These are phyloP conservation scores for Bolboschoenus planiculmis DNA, from an alignment of 176 grass and related monocot genomes.

Conservation along the genomic window DNA sequence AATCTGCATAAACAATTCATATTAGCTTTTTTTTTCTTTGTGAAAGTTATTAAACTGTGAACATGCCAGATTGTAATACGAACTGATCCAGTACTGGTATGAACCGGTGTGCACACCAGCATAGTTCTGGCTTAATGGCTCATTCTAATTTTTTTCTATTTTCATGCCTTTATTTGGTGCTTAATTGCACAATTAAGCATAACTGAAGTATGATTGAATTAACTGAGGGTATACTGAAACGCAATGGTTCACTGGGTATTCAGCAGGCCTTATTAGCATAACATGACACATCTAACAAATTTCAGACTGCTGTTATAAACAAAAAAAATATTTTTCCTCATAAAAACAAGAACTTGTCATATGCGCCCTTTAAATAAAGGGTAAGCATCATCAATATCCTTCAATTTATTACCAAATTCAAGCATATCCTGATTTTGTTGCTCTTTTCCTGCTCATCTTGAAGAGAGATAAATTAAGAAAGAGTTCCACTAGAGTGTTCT, in stretches of 20 bases:
- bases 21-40: neutral
- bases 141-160: neutral
- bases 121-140: neutral
- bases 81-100: neutral
- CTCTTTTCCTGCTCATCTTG: neutral
- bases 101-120: neutral
- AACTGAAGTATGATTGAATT: neutral
- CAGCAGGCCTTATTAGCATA: neutral
- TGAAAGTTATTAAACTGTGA: neutral
- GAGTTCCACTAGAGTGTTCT: neutral
- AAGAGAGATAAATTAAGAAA: neutral
- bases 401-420: neutral
- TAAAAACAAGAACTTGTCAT: neutral
- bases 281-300: neutral
- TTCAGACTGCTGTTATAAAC: neutral
- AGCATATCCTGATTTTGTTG: neutral
- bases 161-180: neutral
- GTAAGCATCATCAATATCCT: neutral
- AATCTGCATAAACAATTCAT: slow-evolving; percentile 38
- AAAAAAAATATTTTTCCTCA: neutral
- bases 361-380: neutral
- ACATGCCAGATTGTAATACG: neutral
- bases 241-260: neutral
- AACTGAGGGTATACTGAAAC: neutral
- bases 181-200: neutral